Evolutionary conservation across 2,329 filamentous ascomycete species (phyloP).

Genomic region (Alternaria atra): DNA sequence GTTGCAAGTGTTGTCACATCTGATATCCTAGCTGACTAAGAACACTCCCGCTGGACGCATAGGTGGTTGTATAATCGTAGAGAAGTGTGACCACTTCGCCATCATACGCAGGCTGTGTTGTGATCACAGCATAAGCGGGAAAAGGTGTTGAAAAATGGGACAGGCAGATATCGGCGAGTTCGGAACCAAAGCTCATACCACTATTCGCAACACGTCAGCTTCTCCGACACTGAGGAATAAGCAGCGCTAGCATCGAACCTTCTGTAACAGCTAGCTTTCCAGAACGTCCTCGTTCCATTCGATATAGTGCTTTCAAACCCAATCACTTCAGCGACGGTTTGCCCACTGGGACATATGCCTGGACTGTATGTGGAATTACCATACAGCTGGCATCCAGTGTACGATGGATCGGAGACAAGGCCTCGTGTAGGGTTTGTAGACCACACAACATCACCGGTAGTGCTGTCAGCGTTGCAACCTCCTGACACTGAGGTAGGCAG

Average conservation of each 20-base stretch:
- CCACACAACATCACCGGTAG: background rate
- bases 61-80: too few relatives aligned
- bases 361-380: background rate
- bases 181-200: too few relatives aligned
- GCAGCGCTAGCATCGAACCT: background rate
- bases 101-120: too few relatives aligned
- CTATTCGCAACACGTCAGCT: too few relatives aligned
- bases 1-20: background rate
- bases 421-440: background rate
- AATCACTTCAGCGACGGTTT: background rate
- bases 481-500: rapidly evolving
- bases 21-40: background rate
- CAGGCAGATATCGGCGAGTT: too few relatives aligned
- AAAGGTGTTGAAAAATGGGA: too few relatives aligned
- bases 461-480: background rate
- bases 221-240: background rate
- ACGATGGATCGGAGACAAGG: background rate
- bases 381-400: background rate
- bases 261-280: background rate
- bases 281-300: background rate
- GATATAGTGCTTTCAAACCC: background rate
- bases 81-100: too few relatives aligned
- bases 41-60: background rate
- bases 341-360: background rate
- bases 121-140: too few relatives aligned